Percentiles rank a stretch among this genome's conserved stretches.
These are phyloP conservation scores for Melaleuca quinquenervia DNA, from an alignment of 345 rosid genomes.

Conservation along the genomic window DNA sequence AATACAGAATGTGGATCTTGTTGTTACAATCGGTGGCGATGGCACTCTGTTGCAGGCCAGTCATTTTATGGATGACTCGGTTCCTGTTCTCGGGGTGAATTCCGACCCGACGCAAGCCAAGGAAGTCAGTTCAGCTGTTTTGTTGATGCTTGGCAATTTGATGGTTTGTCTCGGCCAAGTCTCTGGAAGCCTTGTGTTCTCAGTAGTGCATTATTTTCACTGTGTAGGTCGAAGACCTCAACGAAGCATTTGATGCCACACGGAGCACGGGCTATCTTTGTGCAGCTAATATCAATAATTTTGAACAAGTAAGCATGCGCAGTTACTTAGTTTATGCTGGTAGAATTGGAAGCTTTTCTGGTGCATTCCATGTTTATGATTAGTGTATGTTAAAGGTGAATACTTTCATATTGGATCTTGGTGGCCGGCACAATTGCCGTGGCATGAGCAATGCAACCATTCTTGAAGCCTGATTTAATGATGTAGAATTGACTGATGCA, in stretches of 20 bases:
- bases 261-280: conserved; percentile 86
- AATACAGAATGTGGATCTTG: conserved; percentile 64
- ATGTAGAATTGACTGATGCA: neutral
- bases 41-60: conserved; percentile 94
- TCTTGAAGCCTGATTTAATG: neutral
- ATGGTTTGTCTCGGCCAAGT: neutral
- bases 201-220: neutral
- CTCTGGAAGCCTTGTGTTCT: neutral
- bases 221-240: conserved; percentile 50
- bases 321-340: neutral
- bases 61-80: conserved; percentile 68
- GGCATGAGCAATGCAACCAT: neutral
- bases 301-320: conserved; percentile 52
- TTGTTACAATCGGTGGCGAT: conserved; percentile 86
- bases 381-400: neutral
- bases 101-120: conserved; percentile 80
- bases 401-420: neutral
- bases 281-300: conserved; percentile 68
- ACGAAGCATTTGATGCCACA: conserved; percentile 72
- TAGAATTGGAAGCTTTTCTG: neutral
- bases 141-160: neutral
- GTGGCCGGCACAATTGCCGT: neutral
- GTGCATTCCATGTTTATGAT: neutral
- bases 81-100: conserved; percentile 77
- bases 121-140: conserved; percentile 38